These are phyloP conservation scores for Urtica urens DNA, from an alignment of 306 rosid species.

Conservation along the genomic window DNA sequence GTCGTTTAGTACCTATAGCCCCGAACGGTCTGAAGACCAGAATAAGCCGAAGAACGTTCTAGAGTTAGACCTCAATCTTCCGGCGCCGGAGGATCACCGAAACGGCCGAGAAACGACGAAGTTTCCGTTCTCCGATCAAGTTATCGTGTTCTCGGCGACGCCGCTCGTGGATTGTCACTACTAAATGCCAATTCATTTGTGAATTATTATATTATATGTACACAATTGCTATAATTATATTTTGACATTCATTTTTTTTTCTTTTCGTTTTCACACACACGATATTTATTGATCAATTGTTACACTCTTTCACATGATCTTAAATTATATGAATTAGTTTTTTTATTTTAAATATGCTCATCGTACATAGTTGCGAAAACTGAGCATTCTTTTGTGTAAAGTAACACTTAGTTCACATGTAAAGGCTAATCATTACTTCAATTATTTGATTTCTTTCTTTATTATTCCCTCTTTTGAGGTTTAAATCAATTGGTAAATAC, in stretches of 20 bases:
- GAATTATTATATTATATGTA: conserved; percentile 3
- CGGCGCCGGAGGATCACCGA: conserved; percentile 64
- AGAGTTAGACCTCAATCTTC: conserved; percentile 74
- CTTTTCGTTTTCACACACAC: background rate
- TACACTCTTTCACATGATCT: background rate
- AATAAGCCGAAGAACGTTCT: conserved; percentile 22
- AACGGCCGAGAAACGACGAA: conserved; percentile 31
- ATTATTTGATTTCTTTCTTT: no score
- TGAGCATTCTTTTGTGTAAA: conserved; percentile 16
- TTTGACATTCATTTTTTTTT: conserved; percentile 12
- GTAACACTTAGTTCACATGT: conserved; percentile 4
- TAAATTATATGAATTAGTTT: no score
- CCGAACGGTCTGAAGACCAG: background rate
- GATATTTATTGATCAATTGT: conserved; percentile 17
- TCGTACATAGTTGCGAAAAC: conserved; percentile 7
- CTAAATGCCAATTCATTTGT: conserved; percentile 15
- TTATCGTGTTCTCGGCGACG: conserved; percentile 57
- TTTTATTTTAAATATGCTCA: background rate
- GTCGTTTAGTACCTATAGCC: background rate
- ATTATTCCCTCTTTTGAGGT: background rate
- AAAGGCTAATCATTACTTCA: conserved; percentile 7
- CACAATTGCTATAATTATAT: no score
- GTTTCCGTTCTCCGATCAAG: conserved; percentile 39
- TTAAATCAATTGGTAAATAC: background rate
- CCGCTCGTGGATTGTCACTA: conserved; percentile 73